Conservation (phyloP, 805 yeast genomes). For the Yarrowia hollandica region DNA sequence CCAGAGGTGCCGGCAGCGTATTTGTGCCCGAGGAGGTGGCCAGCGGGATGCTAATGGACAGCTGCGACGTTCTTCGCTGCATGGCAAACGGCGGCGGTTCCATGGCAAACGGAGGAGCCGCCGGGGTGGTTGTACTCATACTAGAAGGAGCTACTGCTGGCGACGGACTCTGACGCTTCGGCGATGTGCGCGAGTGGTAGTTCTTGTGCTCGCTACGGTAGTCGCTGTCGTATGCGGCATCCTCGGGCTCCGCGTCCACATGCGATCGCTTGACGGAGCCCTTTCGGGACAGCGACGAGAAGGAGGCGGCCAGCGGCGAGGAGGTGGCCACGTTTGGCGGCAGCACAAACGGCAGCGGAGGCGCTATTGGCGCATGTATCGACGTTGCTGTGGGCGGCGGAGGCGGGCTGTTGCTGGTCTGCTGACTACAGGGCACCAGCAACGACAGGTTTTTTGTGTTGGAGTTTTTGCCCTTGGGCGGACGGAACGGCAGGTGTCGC, state of each 20-base stretch:
- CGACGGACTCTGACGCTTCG: not conserved
- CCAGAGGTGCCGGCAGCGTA: not conserved
- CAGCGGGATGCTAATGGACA: conserved; percentile 17
- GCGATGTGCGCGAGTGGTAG: conserved; percentile 13
- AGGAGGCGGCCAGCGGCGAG: not conserved
- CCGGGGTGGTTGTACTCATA: not conserved
- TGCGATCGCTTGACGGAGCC: conserved; percentile 18
- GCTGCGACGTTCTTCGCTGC: conserved; percentile 17
- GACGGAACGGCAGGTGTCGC: conserved; percentile 18
- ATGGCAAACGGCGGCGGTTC: conserved; percentile 11
- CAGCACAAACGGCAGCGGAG: conserved; percentile 13
- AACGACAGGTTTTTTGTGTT: conserved; percentile 23
- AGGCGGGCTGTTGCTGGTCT: not conserved
- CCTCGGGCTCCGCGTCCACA: conserved; percentile 17
- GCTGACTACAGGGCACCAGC: not conserved
- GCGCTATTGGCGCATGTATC: not conserved
- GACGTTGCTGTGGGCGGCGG: conserved; percentile 2
- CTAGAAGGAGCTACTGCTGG: not conserved
- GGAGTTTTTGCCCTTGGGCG: conserved; percentile 28
- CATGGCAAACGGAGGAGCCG: not conserved
- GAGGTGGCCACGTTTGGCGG: not conserved
- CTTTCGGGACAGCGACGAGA: not conserved
- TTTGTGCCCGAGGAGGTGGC: not conserved
- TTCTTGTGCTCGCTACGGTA: conserved; percentile 20
- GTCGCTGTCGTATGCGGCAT: conserved; percentile 8